Percentiles rank a stretch among this genome's conserved stretches.
Evolutionary conservation across 2,329 filamentous ascomycete genomes (phyloP).

Genomic region (Colletotrichum agaves): DNA sequence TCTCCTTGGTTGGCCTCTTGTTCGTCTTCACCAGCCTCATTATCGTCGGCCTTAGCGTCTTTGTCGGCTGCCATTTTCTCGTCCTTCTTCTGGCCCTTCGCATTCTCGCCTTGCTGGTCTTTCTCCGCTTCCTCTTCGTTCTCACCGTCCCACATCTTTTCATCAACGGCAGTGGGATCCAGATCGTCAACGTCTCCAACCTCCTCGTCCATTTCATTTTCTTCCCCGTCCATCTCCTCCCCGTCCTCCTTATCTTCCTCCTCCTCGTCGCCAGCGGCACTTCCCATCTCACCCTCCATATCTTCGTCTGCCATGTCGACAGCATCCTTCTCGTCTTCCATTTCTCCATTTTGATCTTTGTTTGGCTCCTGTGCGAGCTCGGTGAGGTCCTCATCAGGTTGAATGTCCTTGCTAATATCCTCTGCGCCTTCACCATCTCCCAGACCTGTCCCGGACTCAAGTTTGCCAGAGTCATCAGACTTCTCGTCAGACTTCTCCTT

Average conservation of each 20-base stretch:
- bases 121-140: slow-evolving; percentile 83
- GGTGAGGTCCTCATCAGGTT: slow-evolving; percentile 90
- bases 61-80: slow-evolving; percentile 70
- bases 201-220: slow-evolving; percentile 88
- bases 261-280: slow-evolving; percentile 69
- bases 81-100: slow-evolving; percentile 75
- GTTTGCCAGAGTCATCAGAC: slow-evolving; percentile 76
- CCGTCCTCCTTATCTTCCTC: slow-evolving; percentile 70
- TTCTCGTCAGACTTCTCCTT: slow-evolving; percentile 81
- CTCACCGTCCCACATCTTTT: slow-evolving; percentile 98
- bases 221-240: slow-evolving; percentile 72
- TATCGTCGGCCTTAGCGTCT: slow-evolving; percentile 58
- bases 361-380: slow-evolving; percentile 90
- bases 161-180: slow-evolving; percentile 89
- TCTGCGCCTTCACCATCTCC: slow-evolving; percentile 96
- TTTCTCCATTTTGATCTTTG: slow-evolving; percentile 70
- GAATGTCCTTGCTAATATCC: slow-evolving; percentile 97
- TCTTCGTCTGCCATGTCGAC: slow-evolving; percentile 95
- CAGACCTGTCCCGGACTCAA: slow-evolving; percentile 91
- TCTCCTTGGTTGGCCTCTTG: slow-evolving; percentile 55
- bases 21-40: slow-evolving; percentile 55
- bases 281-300: slow-evolving; percentile 84
- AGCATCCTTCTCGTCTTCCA: slow-evolving; percentile 84
- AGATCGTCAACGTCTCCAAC: slow-evolving; percentile 90
- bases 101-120: slow-evolving; percentile 79